Base-by-base conservation (phyloP, 371 early-diverging fungal species). In the Mucor plumbeus region DNA sequence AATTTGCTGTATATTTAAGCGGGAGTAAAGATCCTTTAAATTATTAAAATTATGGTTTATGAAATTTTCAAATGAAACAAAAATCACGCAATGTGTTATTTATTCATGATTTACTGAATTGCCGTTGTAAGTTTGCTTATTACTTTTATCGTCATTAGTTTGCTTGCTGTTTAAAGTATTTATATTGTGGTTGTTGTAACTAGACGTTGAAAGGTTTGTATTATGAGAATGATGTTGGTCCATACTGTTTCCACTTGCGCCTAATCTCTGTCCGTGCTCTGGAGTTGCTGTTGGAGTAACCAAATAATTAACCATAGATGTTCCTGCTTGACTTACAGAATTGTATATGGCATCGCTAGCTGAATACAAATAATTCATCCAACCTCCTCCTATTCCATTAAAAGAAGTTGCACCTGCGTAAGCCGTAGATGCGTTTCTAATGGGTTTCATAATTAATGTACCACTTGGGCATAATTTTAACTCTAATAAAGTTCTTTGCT, bases 401-500 rank as follows among this genome's bases (percentile, higher is more conserved):
- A 58, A 19, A 21, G 63, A 59, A 11, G 35, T 8, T 43, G 64
- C 50, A 13, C 35, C n/a, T 1, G 26, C 41, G 53, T 80, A 80
- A 0, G 81, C 81, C 1, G 64, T 48, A 10, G 69, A 67, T 1
- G 73, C 73, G 54, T 80, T 77, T 21, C 68, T 73, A 31, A 75
- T 72, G 3, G 70, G 67, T 69, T 84, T 86, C 76, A 86, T 77
- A 5, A 86, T 82, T 10, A 86, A 63, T 6, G 86, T 84, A 19
- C 77, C 80, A 59, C 85, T 86, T 5, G 85, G 86, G n/a, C 78
- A 79, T 5, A 86, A 64, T 7, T 82, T 81, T 8, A 86, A 61
- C 39, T 83, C 81, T 0, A 73, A 70, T 31, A 86, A 69, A 48
- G 78, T 70, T 26, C 67, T 65, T 34, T 76, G 69, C 53, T 86